Evolutionary conservation across 331 rosid species (phyloP), one percentile per base, ranked within the genome.

Genomic region (Malus hybrid): DNA sequence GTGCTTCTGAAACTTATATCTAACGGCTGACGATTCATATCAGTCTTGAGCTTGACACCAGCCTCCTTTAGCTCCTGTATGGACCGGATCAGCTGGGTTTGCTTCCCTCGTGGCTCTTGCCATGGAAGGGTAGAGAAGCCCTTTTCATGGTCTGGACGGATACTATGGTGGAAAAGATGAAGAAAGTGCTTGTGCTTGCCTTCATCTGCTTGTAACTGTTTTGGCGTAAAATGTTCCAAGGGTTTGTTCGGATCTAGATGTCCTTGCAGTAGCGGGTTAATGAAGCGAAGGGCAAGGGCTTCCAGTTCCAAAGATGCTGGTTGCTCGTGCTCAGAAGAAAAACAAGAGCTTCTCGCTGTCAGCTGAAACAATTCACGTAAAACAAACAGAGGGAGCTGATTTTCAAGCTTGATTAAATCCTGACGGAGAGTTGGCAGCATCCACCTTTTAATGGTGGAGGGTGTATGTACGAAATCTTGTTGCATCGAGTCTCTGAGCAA

Each of bases 391-490:
- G 88, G 86, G 72, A 87, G 55, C 76, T 84, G 87, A 58, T 87
- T 84, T 80, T 87, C 87, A 20, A 87, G 87, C 87, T 77, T 84
- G 22, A 87, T 84, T 46, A 84, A 32, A 32, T 87, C 88, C 0
- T 77, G 75, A 0, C 82, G 78, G 28, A 84, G 70, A 19, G 20
- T 71, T 15, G 86, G 88, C 18, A 84, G 26, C 82, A 87, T 87
- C 90, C 90, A 79, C 36, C 86, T 65, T 22, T 66, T 73, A 2
- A 84, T 79, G 20, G 9, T 67, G 33, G 67, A 57, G 20, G 76
- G 76, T 15, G 66, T 72, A 42, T 57, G 76, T 26, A 7, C 66
- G 39, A 72, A 72, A 16, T 58, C 6, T 5, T 63, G 32, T 5
- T 72, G 66, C 66, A 13, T 7, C 6, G 75, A 34, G 24, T 72